Percentiles rank a stretch among this genome's conserved stretches.
These are phyloP conservation scores for Cytauxzoon felis DNA, from an alignment of 169 alveolate genomes.

Conservation along the genomic window DNA sequence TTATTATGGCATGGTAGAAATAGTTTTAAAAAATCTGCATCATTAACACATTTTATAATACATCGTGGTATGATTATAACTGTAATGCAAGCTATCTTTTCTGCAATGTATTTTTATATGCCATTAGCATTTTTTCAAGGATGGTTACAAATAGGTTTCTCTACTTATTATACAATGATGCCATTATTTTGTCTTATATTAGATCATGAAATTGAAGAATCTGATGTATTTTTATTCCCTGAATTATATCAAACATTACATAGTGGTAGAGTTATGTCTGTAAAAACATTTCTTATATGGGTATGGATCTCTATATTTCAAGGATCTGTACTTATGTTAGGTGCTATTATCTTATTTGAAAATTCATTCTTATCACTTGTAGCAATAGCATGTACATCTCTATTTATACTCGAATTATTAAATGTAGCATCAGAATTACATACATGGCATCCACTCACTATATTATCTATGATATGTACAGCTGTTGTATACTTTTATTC, in stretches of 20 bases:
- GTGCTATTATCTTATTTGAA: slow-evolving; percentile 87
- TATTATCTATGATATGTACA: slow-evolving; percentile 75
- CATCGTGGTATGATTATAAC: slow-evolving; percentile 95
- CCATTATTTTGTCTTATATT: slow-evolving; percentile 93
- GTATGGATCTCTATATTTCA: slow-evolving; percentile 90
- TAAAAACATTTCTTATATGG: slow-evolving; percentile 93
- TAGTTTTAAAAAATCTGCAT: slow-evolving; percentile 89
- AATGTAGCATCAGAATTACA: slow-evolving; percentile 91
- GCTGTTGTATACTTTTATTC: slow-evolving; percentile 79
- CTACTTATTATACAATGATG: slow-evolving; percentile 92
- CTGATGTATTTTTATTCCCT: slow-evolving; percentile 86
- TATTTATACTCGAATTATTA: slow-evolving; percentile 90
- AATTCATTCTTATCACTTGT: slow-evolving; percentile 88
- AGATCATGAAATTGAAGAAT: slow-evolving; percentile 87
- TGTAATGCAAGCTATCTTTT: slow-evolving; percentile 87
- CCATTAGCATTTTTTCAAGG: slow-evolving; percentile 97
- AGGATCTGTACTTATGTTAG: slow-evolving; percentile 94
- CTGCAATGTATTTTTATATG: slow-evolving; percentile 86
- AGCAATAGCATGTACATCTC: slow-evolving; percentile 93
- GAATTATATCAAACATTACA: slow-evolving; percentile 89
- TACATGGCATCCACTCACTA: slow-evolving; percentile 82
- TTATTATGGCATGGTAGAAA: slow-evolving; percentile 96
- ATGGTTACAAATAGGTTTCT: slow-evolving; percentile 94
- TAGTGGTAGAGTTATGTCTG: slow-evolving; percentile 89
- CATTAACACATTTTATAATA: slow-evolving; percentile 90